phyloP scores from a whole-genome alignment of 1,139 yeast species.

The Eremothecium sinecaudum region DNA sequence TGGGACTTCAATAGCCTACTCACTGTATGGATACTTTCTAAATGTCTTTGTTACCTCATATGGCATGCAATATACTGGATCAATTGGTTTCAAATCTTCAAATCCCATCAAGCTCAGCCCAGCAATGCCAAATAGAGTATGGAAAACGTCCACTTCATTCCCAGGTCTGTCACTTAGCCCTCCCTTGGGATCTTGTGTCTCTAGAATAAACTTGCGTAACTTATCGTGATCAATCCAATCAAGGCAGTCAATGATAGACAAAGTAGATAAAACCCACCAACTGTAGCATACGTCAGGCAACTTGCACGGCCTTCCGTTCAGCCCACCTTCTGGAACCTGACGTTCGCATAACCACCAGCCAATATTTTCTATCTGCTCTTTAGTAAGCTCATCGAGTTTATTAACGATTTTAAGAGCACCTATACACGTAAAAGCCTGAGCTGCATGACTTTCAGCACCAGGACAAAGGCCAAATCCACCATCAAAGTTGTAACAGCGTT shows the following conservation, averaged over 20 bases:
- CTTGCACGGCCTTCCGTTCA: constrained; percentile 94
- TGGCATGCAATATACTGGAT: constrained; percentile 87
- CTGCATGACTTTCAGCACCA: constrained; percentile 92
- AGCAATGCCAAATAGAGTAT: constrained; percentile 81
- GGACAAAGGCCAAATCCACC: constrained; percentile 95
- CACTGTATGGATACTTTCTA: constrained; percentile 39
- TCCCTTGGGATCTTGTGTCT: constrained; percentile 76
- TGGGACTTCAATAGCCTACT: no score
- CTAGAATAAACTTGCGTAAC: constrained; percentile 56
- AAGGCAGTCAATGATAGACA: constrained; percentile 55
- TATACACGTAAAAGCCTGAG: constrained; percentile 81
- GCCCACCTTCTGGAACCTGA: constrained; percentile 83
- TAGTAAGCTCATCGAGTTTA: constrained; percentile 39
- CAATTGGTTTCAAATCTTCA: constrained; percentile 49
- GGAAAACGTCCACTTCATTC: constrained; percentile 87
- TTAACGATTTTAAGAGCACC: constrained; percentile 68
- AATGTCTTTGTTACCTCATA: constrained; percentile 35
- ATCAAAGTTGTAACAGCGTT: constrained; percentile 76
- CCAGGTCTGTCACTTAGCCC: constrained; percentile 91
- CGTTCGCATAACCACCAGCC: constrained; percentile 87
- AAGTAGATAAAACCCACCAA: constrained; percentile 92
- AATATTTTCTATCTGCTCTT: constrained; percentile 31
- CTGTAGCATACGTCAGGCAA: constrained; percentile 93
- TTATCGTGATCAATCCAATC: constrained; percentile 67
- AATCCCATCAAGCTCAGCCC: constrained; percentile 71